Base-by-base conservation (phyloP, 2,329 filamentous ascomycete species). In the Aureobasidium sp. region DNA sequence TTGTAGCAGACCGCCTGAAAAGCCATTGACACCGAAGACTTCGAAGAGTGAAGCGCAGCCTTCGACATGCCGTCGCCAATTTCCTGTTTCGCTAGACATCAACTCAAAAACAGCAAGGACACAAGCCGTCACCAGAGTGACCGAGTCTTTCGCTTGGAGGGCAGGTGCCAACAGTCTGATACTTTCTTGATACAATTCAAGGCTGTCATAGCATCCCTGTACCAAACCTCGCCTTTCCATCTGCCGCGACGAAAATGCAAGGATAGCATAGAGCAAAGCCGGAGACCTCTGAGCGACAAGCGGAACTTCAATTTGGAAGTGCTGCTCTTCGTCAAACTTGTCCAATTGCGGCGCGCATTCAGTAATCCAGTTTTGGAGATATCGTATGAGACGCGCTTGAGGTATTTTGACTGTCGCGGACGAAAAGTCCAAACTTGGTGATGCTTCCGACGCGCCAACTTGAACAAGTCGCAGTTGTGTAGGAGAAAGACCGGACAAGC, bases 321-420 rank as follows among this genome's bases (percentile, higher is more conserved):
- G 55, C 25, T 59, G 55, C 40, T 59, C 55, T 20, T 59, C 55
- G 42, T 59, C 55, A 36, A 59, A 59, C 40, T 59, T 59, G 55
- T 59, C 55, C 20, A 59, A 40, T n/a, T 59, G 55, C 25, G 55
- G 55, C 42, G 55, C 55, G n/a, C 55, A 59, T 11, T 59, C 55
- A 7, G 40, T 59, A 4, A 59, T 59, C 55, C 55, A 59, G 27
- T 59, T 59, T 27, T 59, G 55, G 18, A 59, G 55, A 10, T 59
- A 59, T 3, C 40, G 55, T 10, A 59, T 20, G 3, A 59, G 55
- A 20, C 55, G 55, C 18, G 9, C 40, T 36, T 59, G 55, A 16
- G 55, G 55, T 43, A 59, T 59, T 15, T 59, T 59, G 40, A 59
- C 55, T 7, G 55, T 59, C 16, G 55, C 55, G 27, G 40, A 16